These are phyloP conservation scores for Paragyromitra xinjiangensis DNA, from an alignment of 495 filamentous ascomycete species.

Conservation along the genomic window DNA sequence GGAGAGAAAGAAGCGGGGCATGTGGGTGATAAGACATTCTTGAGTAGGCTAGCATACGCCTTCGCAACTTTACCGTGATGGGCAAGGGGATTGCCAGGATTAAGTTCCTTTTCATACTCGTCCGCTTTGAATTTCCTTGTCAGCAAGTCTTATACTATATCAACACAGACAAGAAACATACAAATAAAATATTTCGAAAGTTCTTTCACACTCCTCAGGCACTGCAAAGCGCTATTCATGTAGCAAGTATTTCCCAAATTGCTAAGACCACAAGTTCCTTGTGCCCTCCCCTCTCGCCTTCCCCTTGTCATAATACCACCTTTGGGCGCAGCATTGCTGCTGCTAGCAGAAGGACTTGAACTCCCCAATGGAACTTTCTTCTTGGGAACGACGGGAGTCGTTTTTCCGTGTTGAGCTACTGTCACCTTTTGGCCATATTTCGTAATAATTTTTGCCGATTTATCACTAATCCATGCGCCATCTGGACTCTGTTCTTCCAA, in stretches of 20 bases:
- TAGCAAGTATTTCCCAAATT: conserved; percentile 98
- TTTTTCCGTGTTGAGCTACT: conserved; percentile 58
- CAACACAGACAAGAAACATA: conserved; percentile 58
- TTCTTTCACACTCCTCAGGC: conserved; percentile 88
- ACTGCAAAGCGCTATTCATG: conserved; percentile 97
- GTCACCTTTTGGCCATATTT: conserved; percentile 57
- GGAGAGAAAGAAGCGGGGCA: conserved; percentile 73
- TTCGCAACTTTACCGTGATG: conserved; percentile 84
- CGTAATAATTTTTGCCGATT: conserved; percentile 58
- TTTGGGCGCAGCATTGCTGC: conserved; percentile 70
- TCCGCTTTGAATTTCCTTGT: conserved; percentile 62
- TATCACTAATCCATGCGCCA: conserved; percentile 72
- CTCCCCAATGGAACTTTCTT: conserved; percentile 58
- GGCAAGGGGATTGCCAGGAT: conserved; percentile 80
- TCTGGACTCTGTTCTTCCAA: conserved; percentile 77
- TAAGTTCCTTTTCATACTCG: conserved; percentile 79
- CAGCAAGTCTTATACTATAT: conserved; percentile 48
- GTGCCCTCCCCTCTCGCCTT: conserved; percentile 68
- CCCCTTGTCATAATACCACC: conserved; percentile 72
- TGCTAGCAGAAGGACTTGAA: conserved; percentile 61
- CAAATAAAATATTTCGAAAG: conserved; percentile 87
- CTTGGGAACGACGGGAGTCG: conserved; percentile 30
- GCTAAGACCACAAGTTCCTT: conserved; percentile 79
- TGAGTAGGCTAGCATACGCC: conserved; percentile 76
- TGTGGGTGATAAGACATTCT: conserved; percentile 73